Base-by-base conservation (phyloP, 805 yeast species). In the Pichia gijzeniarum region DNA sequence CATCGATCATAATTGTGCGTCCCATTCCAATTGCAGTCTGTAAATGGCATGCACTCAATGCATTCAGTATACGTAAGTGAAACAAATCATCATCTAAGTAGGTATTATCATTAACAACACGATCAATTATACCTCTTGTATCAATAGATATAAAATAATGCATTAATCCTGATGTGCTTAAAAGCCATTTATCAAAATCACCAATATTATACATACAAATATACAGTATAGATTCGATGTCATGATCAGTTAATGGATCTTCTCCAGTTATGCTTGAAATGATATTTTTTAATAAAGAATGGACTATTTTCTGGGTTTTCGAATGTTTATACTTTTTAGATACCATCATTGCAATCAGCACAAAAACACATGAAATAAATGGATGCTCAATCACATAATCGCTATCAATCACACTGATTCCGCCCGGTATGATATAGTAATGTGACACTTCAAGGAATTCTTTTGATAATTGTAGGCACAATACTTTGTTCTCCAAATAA, bases 371-470 rank as follows among this genome's bases (percentile, higher is more conserved):
- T 0, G 79, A 64, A 19, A 74, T 76, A 48, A 77, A 76, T 3
- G 80, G 74, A 57, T 77, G 81, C 28, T 67, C 64, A 16, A 61
- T 52, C 4, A 74, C 81, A 54, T 73, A 78, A 10, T 62, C 61
- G 33, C 69, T 57, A 35, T 71, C 65, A 12, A 77, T 68, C 28
- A 68, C 69, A 32, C 68, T 73, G n/a, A 76, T 67, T 5, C 81
- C 82, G 10, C 81, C 82, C 1, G 82, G 82, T 5, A 77, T 72
- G 38, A 79, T 76, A 80, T 82, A 79, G 54, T 73, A 75, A 53
- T 76, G 80, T 3, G 82, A 76, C 36, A 71, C 72, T 16, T 68
- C 70, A 32, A 77, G 56, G 49, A 77, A 79, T 22, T 72, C 71
- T 45, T 68, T 65, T 0, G 76, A 71, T 27, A 78, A 55, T 37